Evolutionary conservation across 2,329 filamentous ascomycete species (phyloP), one percentile per base, ranked within the genome.

Genomic region (Xylariaceae sp.): DNA sequence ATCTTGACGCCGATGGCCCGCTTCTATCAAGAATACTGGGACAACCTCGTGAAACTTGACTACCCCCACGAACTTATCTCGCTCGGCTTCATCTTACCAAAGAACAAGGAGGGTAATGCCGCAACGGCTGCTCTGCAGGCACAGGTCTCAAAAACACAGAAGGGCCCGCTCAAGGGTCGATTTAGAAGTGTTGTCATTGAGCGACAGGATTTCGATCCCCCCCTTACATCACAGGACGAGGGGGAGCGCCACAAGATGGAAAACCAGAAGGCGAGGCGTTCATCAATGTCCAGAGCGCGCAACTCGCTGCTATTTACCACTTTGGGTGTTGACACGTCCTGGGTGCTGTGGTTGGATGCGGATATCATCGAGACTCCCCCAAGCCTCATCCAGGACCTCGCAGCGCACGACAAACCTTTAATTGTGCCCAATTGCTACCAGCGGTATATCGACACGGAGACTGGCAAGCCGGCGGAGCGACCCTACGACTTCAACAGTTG

Each of bases 401-500:
- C 94, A 2, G 73, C 77, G 8, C 89, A 95, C 71, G 83, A 97
- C 72, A 90, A 94, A 72, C 81, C 90, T n/a, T 83, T 99, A 58
- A 88, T 97, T 51, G 91, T 92, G 1, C 90, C 94, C 48, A 99
- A 99, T 70, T 97, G 92, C 77, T 96, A 88, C 78, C 94, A 99
- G 74, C 80, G 87, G 59, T 97, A 83, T 73, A 81, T 80, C 44
- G 86, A 96, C 59, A 64, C 76, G 0, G 80, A 87, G 13, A 85
- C 81, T 48, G 86, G 87, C 65, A 78, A 83, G 60, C 81, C 83
- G 75, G 83, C 85, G 41, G 84, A 92, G 67, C 84, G 94, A 4
- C 85, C 92, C 0, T 99, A 99, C 70, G 94, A 99, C 74, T 97
- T 86, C 79, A 99, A 99, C 75, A 95, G 88, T 69, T 99, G 94